Base-by-base conservation (phyloP, 768 basidiomycete species). In the Xerocomellus dryophilus region DNA sequence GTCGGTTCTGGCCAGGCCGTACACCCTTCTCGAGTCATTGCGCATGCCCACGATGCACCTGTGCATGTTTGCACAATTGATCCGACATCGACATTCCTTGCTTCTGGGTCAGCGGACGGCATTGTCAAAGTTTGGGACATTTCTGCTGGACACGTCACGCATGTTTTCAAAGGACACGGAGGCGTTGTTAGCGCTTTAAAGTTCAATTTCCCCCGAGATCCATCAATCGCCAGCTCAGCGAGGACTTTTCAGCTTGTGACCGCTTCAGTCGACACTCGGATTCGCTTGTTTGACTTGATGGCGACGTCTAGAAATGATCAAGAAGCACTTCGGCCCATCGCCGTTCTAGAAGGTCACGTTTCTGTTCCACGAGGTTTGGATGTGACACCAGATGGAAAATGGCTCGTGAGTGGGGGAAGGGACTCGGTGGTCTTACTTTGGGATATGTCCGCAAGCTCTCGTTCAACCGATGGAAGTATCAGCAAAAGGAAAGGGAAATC, bases 51-150 rank as follows among this genome's bases (percentile, higher is more conserved):
- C 63, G 90, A 94, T 48, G 89, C 94, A 4, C 96, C 97, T 12
- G 88, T 98, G 43, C 93, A 98, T 64, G 88, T 95, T 50, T 91
- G 90, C 65, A 83, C 79, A 58, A 72, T 82, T 14, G 95, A 92
- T 74, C 91, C 87, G 17, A 90, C 90, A 9, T 93, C 90, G 2
- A 86, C 89, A 2, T 88, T 96, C 60, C 80, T 98, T 59, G 97
- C 97, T 7, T 96, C 95, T 17, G 97, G 97, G 1, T 90, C 96
- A 11, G 93, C 96, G 7, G 97, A 99, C 60, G 96, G 97, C 21
- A 81, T 91, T 31, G 97, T 98, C 42, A 98, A 98, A 75, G 92
- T 99, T 10, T 98, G 94, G 94, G 88, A 97, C 68, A 84, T 94
- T 43, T 72, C 78, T 4, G 85, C 85, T 23, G 95, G 93, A 32